A percentile compares a stretch with the other conserved stretches of the same genome.
phyloP scores from a whole-genome alignment of 164 flowering plant genomes.

The Vitis amurensis region DNA sequence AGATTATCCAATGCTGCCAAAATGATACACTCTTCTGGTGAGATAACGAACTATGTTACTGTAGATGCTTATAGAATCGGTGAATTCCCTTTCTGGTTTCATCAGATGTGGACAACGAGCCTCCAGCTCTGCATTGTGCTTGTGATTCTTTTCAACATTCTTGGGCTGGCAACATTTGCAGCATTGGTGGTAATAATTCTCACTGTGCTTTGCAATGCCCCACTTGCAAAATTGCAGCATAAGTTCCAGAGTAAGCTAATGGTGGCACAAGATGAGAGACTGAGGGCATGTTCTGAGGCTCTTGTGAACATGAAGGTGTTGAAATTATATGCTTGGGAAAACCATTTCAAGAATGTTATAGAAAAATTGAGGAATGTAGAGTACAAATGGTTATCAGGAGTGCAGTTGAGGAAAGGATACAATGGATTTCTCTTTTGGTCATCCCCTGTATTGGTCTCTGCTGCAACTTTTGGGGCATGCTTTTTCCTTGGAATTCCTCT shows the following conservation, averaged over 20 bases:
- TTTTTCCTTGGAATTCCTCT: conserved; percentile 46
- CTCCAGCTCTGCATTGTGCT: conserved; percentile 50
- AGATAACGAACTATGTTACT: conserved; percentile 47
- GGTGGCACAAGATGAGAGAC: conserved; percentile 51
- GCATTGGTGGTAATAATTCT: conserved; percentile 36
- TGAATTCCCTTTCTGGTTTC: conserved; percentile 53
- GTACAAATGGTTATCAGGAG: conserved; percentile 38
- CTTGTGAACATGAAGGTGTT: conserved; percentile 59
- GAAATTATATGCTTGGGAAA: conserved; percentile 63
- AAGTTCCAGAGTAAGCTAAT: conserved; percentile 44
- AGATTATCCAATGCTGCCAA: conserved; percentile 47
- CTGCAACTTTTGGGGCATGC: conserved; percentile 57
- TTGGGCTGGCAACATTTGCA: conserved; percentile 53
- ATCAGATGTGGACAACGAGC: conserved; percentile 55
- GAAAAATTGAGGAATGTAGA: conserved; percentile 39
- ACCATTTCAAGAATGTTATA: conserved; percentile 42
- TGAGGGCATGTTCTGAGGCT: conserved; percentile 52
- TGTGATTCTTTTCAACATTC: conserved; percentile 31
- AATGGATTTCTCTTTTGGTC: conserved; percentile 47
- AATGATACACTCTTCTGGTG: conserved; percentile 37
- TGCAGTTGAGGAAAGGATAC: conserved; percentile 41
- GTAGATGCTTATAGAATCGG: conserved; percentile 53
- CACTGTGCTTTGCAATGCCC: conserved; percentile 42
- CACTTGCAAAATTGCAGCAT: conserved; percentile 54
- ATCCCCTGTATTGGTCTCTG: conserved; percentile 51